phyloP scores from a whole-genome alignment of 1,139 yeast genomes.

The Arxiozyma slooffiae region DNA sequence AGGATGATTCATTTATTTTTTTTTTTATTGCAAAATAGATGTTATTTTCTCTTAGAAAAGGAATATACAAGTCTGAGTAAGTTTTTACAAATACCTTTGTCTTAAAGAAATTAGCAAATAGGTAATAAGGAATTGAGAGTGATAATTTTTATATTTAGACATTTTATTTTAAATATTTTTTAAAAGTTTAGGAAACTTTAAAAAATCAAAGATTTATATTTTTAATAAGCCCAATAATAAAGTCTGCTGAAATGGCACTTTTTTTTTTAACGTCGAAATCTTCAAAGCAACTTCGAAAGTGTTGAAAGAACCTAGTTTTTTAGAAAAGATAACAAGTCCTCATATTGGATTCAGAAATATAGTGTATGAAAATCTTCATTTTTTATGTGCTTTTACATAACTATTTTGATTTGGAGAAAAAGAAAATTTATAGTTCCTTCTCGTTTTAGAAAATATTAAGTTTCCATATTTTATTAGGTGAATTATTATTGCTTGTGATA shows the following conservation, averaged over 20 bases:
- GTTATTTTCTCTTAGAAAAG: slow-evolving; percentile 36
- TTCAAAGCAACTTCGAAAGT: slow-evolving; percentile 31
- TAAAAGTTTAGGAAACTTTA: slow-evolving; percentile 9
- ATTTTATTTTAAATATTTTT: slow-evolving; percentile 39
- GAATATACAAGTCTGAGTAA: slow-evolving; percentile 48
- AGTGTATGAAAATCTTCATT: slow-evolving; percentile 38
- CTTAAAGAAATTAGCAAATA: slow-evolving; percentile 20
- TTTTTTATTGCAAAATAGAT: slow-evolving; percentile 42
- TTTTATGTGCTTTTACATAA: slow-evolving; percentile 30
- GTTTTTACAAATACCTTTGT: slow-evolving; percentile 36
- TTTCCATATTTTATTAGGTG: slow-evolving; percentile 68
- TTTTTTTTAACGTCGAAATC: slow-evolving; percentile 36
- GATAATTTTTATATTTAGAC: slow-evolving; percentile 31
- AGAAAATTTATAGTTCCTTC: slow-evolving; percentile 18
- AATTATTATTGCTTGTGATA: slow-evolving; percentile 58
- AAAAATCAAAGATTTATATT: slow-evolving; percentile 9
- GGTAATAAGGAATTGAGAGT: slow-evolving; percentile 22
- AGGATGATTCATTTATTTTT: slow-evolving; percentile 69
- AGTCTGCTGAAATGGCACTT: slow-evolving; percentile 27
- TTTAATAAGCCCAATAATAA: neutral
- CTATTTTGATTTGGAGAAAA: neutral
- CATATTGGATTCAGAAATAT: slow-evolving; percentile 43
- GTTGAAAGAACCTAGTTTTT: slow-evolving; percentile 24
- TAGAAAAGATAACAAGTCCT: slow-evolving; percentile 27
- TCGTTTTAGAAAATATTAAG: slow-evolving; percentile 36